phyloP scores from a whole-genome alignment of 2,329 filamentous ascomycete species.

The Pyrenophora tritici-repentis region DNA sequence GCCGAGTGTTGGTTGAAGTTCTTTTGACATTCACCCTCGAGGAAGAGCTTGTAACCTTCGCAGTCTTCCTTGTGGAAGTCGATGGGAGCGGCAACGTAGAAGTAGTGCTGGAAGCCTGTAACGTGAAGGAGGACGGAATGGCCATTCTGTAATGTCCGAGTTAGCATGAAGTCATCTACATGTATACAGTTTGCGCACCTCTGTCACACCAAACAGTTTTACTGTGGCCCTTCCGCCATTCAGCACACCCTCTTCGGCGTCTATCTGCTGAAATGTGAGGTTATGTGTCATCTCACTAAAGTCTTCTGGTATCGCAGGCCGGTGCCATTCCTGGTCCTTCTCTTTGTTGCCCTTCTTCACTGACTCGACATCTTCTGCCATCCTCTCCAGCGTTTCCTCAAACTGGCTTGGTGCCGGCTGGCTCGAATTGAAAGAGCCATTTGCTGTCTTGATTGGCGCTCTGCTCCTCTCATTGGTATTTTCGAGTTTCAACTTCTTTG shows the following conservation, averaged over 20 bases:
- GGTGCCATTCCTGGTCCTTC: slow-evolving; percentile 90
- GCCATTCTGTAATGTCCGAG: slow-evolving; percentile 57
- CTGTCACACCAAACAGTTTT: slow-evolving; percentile 92
- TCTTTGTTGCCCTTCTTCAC: slow-evolving; percentile 87
- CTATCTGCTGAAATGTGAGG: slow-evolving; percentile 94
- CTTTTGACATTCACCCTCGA: slow-evolving; percentile 75
- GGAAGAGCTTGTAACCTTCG: slow-evolving; percentile 74
- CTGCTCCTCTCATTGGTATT: slow-evolving; percentile 61
- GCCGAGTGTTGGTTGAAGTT: slow-evolving; percentile 63
- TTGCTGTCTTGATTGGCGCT: slow-evolving; percentile 66
- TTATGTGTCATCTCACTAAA: slow-evolving; percentile 69
- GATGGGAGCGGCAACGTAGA: slow-evolving; percentile 88
- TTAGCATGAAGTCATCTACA: slow-evolving; percentile 15
- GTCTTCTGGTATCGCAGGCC: slow-evolving; percentile 61
- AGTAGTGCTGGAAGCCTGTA: slow-evolving; percentile 93
- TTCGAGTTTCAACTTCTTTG: slow-evolving; percentile 87
- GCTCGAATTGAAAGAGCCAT: slow-evolving; percentile 65
- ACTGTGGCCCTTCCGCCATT: slow-evolving; percentile 77
- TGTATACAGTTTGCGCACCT: slow-evolving; percentile 53
- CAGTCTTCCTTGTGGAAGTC: slow-evolving; percentile 81
- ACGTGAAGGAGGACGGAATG: slow-evolving; percentile 95
- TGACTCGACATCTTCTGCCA: slow-evolving; percentile 88
- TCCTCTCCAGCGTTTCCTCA: slow-evolving; percentile 93
- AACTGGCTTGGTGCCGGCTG: slow-evolving; percentile 88
- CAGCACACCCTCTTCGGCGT: slow-evolving; percentile 86